Base-by-base conservation (phyloP, 2,329 filamentous ascomycete species). In the Shiraia sp. region DNA sequence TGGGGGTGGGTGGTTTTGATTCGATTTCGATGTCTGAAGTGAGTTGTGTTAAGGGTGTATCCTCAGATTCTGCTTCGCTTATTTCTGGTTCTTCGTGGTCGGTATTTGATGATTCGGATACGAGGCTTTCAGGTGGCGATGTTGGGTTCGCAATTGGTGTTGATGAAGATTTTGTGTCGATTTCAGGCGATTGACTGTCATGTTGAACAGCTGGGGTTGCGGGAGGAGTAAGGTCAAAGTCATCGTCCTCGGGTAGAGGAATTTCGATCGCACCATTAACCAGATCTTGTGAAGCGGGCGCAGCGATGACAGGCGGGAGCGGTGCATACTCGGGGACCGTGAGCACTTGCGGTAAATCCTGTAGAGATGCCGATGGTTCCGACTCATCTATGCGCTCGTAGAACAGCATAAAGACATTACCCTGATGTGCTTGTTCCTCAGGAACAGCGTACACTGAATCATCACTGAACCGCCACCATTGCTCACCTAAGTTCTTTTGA, bases 341-440 rank as follows among this genome's bases (percentile, higher is more conserved):
- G 3, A 40, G 13, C 8, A 19, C 25, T n/a, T 36, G 30, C 14
- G 32, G 22, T 8, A 17, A 12, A 22, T 33, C 8, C 5, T 40
- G 29, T 2, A 33, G 24, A 24, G 22, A 15, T 6, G 24, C 1
- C 29, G 28, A 23, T 6, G 38, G 15, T 3, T 87, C 73, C 32
- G 81, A 82, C 65, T 46, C 45, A 17, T 63, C 55, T 26, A 63
- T 48, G n/a, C 59, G 65, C 49, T 99, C 92, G 66, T 97, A 99
- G 67, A 97, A 97, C 1, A 97, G 79, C 92, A 99, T 97, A 64
- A 97, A 97, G 0, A 91, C 92, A 2, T 89, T 90, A 0, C 84
- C 84, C 55, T 95, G 86, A 2, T 77, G 78, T 0, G 95, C 88
- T 19, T 80, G 79, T 9, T 85, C 78, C 64, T 96, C 88, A 14